Base-by-base conservation (phyloP, 495 filamentous ascomycete genomes). In the Mytilinidion resinicola region DNA sequence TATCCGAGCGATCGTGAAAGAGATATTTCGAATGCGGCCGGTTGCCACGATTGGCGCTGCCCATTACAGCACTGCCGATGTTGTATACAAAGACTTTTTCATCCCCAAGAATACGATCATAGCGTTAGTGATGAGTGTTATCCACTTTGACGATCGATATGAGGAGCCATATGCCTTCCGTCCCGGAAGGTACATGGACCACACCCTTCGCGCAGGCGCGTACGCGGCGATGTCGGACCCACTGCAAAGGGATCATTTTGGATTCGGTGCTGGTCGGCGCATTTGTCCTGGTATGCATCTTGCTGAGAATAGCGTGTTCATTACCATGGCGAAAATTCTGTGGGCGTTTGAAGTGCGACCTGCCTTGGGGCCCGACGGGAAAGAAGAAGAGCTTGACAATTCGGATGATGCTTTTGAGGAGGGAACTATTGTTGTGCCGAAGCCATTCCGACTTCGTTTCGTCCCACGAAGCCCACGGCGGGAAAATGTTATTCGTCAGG, bases 241-340 rank as follows among this genome's bases (percentile, higher is more conserved):
- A 3, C 33, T 20, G 3, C 17, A 52, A 47, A 58, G 65, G 3
- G 65, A 67, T 52, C 65, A 67, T 44, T 67, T 62, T 53, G 57
- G 57, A 21, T 67, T 67, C 50, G 65, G 65, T n/a, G 65, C 62
- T 0, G 65, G 65, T 0, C 47, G 65, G 37, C 25, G 65, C 15
- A 65, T 67, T 19, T 64, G 65, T 33, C 54, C 55, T 0, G 65
- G 65, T 3, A 11, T 62, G 25, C 65, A 64, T 62, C 51, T 67
- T 19, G 65, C 65, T 0, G 65, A 67, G 55, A 67, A 65, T 53
- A 63, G 62, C 25, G 56, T 67, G 58, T 60, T 59, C 42, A 56
- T 65, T 44, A 62, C 62, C 34, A 14, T 62, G 36, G 61, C 65
- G 35, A 67, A 67, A 30, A 33, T 67, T 41, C 19, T 67, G 20